Base-by-base conservation (phyloP, 306 rosid genomes). In the Hippophae gyantsensis region DNA sequence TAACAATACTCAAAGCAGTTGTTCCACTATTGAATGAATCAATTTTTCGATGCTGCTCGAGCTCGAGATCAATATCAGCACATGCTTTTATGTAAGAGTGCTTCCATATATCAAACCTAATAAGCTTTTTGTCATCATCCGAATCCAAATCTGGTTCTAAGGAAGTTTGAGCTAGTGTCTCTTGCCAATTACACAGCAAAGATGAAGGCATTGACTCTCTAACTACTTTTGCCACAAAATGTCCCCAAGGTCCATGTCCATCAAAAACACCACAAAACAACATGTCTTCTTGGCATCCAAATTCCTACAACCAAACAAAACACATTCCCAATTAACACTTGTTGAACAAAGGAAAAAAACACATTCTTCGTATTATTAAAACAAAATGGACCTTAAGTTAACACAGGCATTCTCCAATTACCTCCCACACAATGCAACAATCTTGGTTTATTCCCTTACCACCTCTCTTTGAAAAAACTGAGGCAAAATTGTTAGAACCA, bases 391-490 rank as follows among this genome's bases (percentile, higher is more conserved):
- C 4, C 38, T 32, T 32, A 32, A 32, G 38, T 32, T 32, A 46
- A 11, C 6, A 41, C 42, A 7, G 23, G 44, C 23, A 53, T 43
- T 52, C 27, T 43, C 5, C 58, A 64, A 70, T 53, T 85, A 87
- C 96, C 98, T 92, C 96, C 98, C 98, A 92, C 18, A 87, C 98
- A 63, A 87, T 41, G 86, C 87, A 87, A 81, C 98, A 85, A 77
- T 92, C 98, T 58, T 92, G 98, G 77, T 92, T 92, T 51, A 74
- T 44, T 58, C 98, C 98, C 76, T 92, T 92, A 75, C 81, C 60
- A 61, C 96, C 98, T 70, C 72, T 81, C 73, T 77, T 92, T 6
- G 93, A 76, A 74, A 72, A 92, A 67, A 84, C 76, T 1, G 96
- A 85, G 66, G 89, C 92, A 38, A 87, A 78, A 74, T 87, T 87